A percentile compares a stretch with the other conserved stretches of the same genome.
Conservation (phyloP, 352 stramenopile genomes). For the Pythium chondricola region DNA sequence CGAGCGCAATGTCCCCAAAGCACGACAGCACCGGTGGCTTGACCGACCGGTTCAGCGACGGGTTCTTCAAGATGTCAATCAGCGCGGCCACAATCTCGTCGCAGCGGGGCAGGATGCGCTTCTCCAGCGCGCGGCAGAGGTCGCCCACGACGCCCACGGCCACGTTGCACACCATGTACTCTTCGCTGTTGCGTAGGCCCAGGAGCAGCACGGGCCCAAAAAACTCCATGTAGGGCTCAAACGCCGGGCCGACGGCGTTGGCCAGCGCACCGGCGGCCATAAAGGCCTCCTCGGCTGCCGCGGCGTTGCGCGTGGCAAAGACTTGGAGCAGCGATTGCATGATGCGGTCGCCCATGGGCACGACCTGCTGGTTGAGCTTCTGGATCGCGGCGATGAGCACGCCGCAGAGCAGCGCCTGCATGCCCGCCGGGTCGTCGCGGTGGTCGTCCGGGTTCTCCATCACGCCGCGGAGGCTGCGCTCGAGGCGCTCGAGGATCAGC, state of each 20-base stretch:
- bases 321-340: conserved; percentile 95
- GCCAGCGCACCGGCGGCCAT: conserved; percentile 91
- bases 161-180: conserved; percentile 95
- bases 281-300: conserved; percentile 95
- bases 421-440: conserved; percentile 62
- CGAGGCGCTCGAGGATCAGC: conserved; percentile 70
- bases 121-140: conserved; percentile 90
- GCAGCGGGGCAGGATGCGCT: conserved; percentile 89
- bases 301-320: conserved; percentile 90
- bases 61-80: conserved; percentile 94
- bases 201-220: conserved; percentile 90
- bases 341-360: conserved; percentile 87
- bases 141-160: conserved; percentile 94
- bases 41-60: conserved; percentile 88
- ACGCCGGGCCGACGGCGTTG: conserved; percentile 90
- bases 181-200: conserved; percentile 92
- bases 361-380: conserved; percentile 88
- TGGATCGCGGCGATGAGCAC: conserved; percentile 92
- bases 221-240: conserved; percentile 94
- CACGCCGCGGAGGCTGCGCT: conserved; percentile 55
- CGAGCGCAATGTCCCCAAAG: conserved; percentile 96
- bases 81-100: conserved; percentile 93
- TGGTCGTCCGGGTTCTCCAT: conserved; percentile 72
- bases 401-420: conserved; percentile 86
- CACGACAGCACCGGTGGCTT: conserved; percentile 96